Evolutionary conservation across 352 stramenopile genomes (phyloP).

Genomic region (Globisporangium rhizosaccharum): DNA sequence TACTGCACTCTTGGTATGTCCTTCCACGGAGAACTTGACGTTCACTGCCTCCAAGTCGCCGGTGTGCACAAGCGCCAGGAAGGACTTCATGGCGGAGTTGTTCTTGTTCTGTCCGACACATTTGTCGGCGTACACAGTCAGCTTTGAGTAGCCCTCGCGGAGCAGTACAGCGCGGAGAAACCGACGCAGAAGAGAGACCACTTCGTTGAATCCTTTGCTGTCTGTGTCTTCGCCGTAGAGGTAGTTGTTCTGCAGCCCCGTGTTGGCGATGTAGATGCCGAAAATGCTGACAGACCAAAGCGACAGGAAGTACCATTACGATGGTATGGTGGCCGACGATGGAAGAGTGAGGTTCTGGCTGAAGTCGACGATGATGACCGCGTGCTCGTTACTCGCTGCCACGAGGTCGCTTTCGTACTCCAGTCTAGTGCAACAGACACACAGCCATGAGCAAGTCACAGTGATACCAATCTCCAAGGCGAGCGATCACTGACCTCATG

Average conservation of each 20-base stretch:
- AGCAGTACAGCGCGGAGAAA: background rate
- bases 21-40: background rate
- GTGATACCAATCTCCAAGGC: background rate
- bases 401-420: conserved; percentile 6
- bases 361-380: conserved; percentile 13
- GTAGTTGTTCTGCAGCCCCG: conserved; percentile 8
- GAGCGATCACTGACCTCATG: conserved; percentile 5
- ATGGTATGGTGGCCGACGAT: conserved; percentile 1
- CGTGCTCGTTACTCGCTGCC: background rate
- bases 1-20: background rate
- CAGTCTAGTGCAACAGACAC: background rate
- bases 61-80: conserved; percentile 7
- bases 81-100: conserved; percentile 14
- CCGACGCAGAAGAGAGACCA: conserved; percentile 14
- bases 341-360: conserved; percentile 11
- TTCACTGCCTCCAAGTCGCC: background rate
- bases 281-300: conserved; percentile 11
- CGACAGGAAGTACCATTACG: conserved; percentile 14
- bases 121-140: conserved; percentile 13
- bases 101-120: conserved; percentile 15
- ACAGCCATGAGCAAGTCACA: background rate
- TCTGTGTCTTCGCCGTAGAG: conserved; percentile 10
- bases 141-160: conserved; percentile 1
- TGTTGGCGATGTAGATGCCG: conserved; percentile 6
- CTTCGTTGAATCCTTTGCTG: conserved; percentile 12